Percentiles rank a stretch among this genome's conserved stretches.
Conservation (phyloP, 805 yeast genomes). For the Candida alai region DNA sequence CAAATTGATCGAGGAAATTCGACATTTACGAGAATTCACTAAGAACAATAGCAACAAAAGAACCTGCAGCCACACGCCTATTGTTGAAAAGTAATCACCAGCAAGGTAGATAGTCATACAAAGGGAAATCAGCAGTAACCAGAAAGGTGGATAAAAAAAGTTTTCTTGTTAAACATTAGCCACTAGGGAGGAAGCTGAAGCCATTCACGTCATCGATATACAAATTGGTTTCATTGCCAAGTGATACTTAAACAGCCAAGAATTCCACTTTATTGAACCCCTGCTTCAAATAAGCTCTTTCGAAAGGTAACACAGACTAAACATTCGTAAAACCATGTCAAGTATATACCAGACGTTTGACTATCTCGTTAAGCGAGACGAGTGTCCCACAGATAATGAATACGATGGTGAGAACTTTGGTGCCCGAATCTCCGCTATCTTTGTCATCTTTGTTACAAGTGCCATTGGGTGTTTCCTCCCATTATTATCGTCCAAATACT, state of each 20-base stretch:
- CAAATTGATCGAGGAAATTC: too few relatives aligned
- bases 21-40: too few relatives aligned
- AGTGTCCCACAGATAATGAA: constrained; percentile 41
- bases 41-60: too few relatives aligned
- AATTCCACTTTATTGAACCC: not conserved
- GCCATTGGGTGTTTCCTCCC: constrained; percentile 61
- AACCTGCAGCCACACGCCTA: too few relatives aligned
- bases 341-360: constrained; percentile 22
- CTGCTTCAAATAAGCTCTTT: constrained; percentile 1
- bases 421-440: constrained; percentile 58
- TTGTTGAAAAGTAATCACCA: too few relatives aligned
- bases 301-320: not conserved
- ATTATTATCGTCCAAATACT: constrained; percentile 53
- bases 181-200: too few relatives aligned
- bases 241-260: not conserved
- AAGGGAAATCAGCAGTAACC: too few relatives aligned
- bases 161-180: too few relatives aligned
- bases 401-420: constrained; percentile 41
- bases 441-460: constrained; percentile 55
- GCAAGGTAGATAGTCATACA: too few relatives aligned
- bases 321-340: not conserved
- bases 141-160: too few relatives aligned
- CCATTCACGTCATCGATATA: too few relatives aligned
- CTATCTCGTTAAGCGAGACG: constrained; percentile 34
- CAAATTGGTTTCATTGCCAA: not conserved